Evolutionary conservation across 1,139 yeast genomes (phyloP).

Genomic region (Candida albicans): DNA sequence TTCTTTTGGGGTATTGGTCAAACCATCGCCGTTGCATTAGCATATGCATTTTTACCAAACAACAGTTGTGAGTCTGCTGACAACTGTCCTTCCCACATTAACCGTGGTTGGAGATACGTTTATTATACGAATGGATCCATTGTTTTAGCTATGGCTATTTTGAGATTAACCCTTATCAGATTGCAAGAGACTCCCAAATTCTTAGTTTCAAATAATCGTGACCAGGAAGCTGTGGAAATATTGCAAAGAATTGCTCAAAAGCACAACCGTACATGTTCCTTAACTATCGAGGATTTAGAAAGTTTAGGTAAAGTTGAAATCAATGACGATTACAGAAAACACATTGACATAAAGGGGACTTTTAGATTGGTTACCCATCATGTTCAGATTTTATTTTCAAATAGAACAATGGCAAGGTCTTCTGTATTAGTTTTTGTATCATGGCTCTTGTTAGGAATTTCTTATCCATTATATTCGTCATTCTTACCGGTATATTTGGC

Average conservation of each 20-base stretch:
- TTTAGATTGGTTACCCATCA: conserved; percentile 22
- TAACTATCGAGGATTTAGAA: conserved; percentile 29
- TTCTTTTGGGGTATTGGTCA: conserved; percentile 41
- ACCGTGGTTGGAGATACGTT: conserved; percentile 39
- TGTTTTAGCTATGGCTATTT: conserved; percentile 28
- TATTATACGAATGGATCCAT: conserved; percentile 35
- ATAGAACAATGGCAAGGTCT: conserved; percentile 38
- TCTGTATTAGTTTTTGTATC: conserved; percentile 41
- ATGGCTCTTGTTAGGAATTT: conserved; percentile 53
- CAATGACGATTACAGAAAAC: conserved; percentile 19
- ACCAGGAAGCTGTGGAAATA: conserved; percentile 33
- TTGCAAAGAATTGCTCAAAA: conserved; percentile 29
- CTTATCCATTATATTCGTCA: conserved; percentile 52
- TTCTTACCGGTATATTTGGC: conserved; percentile 51
- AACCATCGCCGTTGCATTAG: conserved; percentile 30
- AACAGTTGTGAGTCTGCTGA: conserved; percentile 27
- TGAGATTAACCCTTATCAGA: conserved; percentile 25
- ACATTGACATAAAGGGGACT: conserved; percentile 18
- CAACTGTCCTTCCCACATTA: conserved; percentile 31
- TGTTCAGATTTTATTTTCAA: conserved; percentile 36
- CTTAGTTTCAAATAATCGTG: conserved; percentile 33
- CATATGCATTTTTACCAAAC: conserved; percentile 34
- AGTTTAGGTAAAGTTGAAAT: conserved; percentile 28
- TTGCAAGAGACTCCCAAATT: conserved; percentile 39
- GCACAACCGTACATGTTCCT: conserved; percentile 28